Evolutionary conservation across 2,329 filamentous ascomycete genomes (phyloP).

Genomic region (Fusarium succisae): DNA sequence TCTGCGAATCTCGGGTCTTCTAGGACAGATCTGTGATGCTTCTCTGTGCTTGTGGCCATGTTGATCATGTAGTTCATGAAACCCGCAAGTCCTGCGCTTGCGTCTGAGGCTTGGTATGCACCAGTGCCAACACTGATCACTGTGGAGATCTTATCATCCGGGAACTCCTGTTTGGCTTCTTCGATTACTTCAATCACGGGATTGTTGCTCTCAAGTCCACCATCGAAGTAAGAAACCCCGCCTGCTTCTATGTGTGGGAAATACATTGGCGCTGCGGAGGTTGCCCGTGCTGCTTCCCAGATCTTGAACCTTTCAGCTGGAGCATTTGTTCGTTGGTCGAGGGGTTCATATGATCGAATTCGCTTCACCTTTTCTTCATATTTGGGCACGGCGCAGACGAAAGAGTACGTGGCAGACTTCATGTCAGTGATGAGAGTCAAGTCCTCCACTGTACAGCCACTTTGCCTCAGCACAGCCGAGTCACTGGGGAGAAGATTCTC

Average conservation of each 20-base stretch:
- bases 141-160: background rate
- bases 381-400: background rate
- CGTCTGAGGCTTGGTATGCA: background rate
- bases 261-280: background rate
- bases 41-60: background rate
- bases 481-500: background rate
- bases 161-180: background rate
- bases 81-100: background rate
- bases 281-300: background rate
- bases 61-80: background rate
- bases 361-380: background rate
- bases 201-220: background rate
- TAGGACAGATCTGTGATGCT: background rate
- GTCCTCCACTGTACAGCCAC: background rate
- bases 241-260: background rate
- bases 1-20: background rate
- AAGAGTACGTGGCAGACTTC: background rate
- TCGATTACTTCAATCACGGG: background rate
- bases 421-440: background rate
- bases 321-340: background rate
- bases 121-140: background rate
- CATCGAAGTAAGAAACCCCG: background rate
- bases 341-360: background rate
- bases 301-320: background rate
- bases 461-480: background rate